These are phyloP conservation scores for Tetradesmus obliquus DNA, from an alignment of 139 green algal species.

Conservation along the genomic window DNA sequence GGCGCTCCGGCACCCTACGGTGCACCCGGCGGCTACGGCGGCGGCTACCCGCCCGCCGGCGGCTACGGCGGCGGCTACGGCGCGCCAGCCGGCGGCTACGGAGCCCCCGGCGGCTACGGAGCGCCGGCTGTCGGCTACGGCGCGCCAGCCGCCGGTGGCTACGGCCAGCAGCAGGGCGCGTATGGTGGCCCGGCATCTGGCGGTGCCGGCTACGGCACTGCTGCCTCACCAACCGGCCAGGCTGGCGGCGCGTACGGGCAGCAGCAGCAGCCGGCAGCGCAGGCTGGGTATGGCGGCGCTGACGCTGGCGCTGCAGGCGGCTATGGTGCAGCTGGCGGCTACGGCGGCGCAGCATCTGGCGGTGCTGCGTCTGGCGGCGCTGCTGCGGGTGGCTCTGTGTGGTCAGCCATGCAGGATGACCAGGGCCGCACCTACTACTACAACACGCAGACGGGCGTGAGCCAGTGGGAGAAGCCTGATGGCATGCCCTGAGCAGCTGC, in stretches of 20 bases:
- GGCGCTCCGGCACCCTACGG: conserved; percentile 27
- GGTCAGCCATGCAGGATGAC: conserved; percentile 81
- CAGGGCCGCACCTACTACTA: conserved; percentile 93
- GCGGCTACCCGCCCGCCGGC: neutral
- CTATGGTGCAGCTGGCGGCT: conserved; percentile 44
- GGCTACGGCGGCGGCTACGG: conserved; percentile 47
- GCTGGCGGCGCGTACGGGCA: neutral
- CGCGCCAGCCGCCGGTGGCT: conserved; percentile 33
- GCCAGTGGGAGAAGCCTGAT: conserved; percentile 91
- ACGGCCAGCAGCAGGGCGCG: neutral
- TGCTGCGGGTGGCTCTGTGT: conserved; percentile 50
- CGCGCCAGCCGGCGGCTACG: neutral
- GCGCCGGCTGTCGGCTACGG: conserved; percentile 24
- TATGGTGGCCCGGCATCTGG: conserved; percentile 28
- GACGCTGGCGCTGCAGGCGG: conserved; percentile 44
- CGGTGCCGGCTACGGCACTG: conserved; percentile 25
- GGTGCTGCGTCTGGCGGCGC: conserved; percentile 22
- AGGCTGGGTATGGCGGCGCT: conserved; percentile 40
- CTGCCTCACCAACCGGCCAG: neutral
- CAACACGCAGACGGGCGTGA: conserved; percentile 88
- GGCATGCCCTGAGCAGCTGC: conserved; percentile 70
- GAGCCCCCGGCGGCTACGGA: conserved; percentile 49
- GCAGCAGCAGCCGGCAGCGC: conserved; percentile 28
- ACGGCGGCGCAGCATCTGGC: conserved; percentile 26
- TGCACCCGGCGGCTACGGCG: conserved; percentile 29